Percentiles rank a stretch among this genome's conserved stretches.
Conservation (phyloP, 208 protist genomes). For the Leishmania mexicana region DNA sequence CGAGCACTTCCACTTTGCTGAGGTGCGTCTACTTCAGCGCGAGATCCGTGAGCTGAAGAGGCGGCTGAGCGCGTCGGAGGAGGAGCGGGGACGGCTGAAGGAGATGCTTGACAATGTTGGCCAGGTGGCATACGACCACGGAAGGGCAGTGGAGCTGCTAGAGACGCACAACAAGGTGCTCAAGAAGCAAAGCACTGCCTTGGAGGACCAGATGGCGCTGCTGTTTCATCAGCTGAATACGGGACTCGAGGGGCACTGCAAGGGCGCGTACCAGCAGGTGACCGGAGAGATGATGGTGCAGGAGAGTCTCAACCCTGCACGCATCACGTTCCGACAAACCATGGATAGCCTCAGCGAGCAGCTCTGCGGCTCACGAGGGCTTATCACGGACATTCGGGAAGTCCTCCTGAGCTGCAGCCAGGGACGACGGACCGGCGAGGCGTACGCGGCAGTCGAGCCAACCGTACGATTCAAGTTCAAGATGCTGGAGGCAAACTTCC, state of each 20-base stretch:
- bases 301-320: slow-evolving; percentile 73
- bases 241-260: slow-evolving; percentile 78
- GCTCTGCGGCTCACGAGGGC: slow-evolving; percentile 65
- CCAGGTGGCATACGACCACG: slow-evolving; percentile 77
- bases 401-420: slow-evolving; percentile 55
- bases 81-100: slow-evolving; percentile 67
- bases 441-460: slow-evolving; percentile 80
- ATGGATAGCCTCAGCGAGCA: slow-evolving; percentile 90
- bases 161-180: slow-evolving; percentile 86
- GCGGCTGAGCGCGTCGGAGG: slow-evolving; percentile 57
- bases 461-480: slow-evolving; percentile 90
- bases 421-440: slow-evolving; percentile 55
- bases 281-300: slow-evolving; percentile 79
- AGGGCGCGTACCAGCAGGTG: slow-evolving; percentile 74
- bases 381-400: slow-evolving; percentile 83
- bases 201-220: slow-evolving; percentile 93
- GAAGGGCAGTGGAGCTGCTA: slow-evolving; percentile 79
- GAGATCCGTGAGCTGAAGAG: slow-evolving; percentile 68
- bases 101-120: slow-evolving; percentile 81
- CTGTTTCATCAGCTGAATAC: slow-evolving; percentile 90
- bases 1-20: slow-evolving; percentile 89
- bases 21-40: slow-evolving; percentile 81
- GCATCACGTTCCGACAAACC: slow-evolving; percentile 87
- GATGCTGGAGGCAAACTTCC: slow-evolving; percentile 89
- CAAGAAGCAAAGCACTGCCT: slow-evolving; percentile 74